Conservation (phyloP, 768 basidiomycete genomes). For the Lactifluus pinguis region DNA sequence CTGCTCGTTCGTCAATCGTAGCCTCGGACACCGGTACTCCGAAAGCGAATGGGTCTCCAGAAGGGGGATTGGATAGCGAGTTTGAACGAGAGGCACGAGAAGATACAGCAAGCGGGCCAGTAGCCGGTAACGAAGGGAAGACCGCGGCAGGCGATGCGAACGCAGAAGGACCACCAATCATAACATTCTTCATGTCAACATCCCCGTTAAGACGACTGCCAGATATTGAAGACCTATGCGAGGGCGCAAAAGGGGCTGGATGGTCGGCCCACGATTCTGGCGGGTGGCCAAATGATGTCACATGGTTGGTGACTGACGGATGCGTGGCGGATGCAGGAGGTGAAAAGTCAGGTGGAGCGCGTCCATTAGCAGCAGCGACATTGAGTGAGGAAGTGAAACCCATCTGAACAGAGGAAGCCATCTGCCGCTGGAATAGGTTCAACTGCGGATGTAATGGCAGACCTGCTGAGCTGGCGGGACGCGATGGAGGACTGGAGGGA, state of each 20-base stretch:
- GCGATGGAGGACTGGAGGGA: slow-evolving; percentile 23
- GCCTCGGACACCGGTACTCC: slow-evolving; percentile 20
- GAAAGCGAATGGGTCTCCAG: slow-evolving; percentile 26
- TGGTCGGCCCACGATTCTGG: slow-evolving; percentile 16
- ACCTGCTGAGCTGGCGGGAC: slow-evolving; percentile 28
- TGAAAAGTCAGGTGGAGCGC: slow-evolving; percentile 21
- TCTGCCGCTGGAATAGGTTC: slow-evolving; percentile 10
- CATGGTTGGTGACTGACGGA: slow-evolving; percentile 21
- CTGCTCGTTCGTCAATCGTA: slow-evolving; percentile 22
- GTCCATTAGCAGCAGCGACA: slow-evolving; percentile 18
- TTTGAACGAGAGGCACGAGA: slow-evolving; percentile 26
- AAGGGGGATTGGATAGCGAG: slow-evolving; percentile 24
- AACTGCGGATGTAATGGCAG: slow-evolving; percentile 22
- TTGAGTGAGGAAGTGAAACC: slow-evolving; percentile 20
- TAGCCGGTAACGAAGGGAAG: slow-evolving; percentile 23
- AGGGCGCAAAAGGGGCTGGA: slow-evolving; percentile 5
- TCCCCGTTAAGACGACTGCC: slow-evolving; percentile 19
- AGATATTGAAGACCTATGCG: slow-evolving; percentile 28
- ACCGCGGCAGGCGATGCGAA: slow-evolving; percentile 26
- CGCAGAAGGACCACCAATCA: slow-evolving; percentile 8
- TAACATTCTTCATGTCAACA: slow-evolving; percentile 17
- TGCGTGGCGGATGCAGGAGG: slow-evolving; percentile 20
- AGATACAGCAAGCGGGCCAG: slow-evolving; percentile 11
- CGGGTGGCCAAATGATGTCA: slow-evolving; percentile 27
- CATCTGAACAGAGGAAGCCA: slow-evolving; percentile 13